These are phyloP conservation scores for Chaetothyriales sp. DNA, from an alignment of 2,329 filamentous ascomycete genomes.

Conservation along the genomic window DNA sequence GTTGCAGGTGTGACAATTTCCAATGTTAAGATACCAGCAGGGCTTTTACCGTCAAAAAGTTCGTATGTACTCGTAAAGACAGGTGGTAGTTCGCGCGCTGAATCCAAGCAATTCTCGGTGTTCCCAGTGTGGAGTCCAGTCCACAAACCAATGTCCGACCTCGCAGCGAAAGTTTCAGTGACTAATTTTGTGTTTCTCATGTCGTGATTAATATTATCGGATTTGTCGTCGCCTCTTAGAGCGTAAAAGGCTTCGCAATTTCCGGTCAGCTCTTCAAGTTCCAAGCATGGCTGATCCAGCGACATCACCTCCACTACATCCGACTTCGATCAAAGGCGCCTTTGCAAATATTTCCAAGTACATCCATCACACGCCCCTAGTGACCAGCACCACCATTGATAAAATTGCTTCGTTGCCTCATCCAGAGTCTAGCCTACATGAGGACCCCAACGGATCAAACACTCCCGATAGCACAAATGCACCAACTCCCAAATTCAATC, in stretches of 20 bases:
- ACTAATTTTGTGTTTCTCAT: no score
- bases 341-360: slow-evolving; percentile 58
- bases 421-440: slow-evolving; percentile 18
- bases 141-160: no score
- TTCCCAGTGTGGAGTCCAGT: background rate
- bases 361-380: slow-evolving; percentile 71
- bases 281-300: slow-evolving; percentile 31
- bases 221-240: no score
- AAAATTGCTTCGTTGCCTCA: slow-evolving; percentile 60
- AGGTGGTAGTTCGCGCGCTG: background rate
- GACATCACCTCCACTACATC: slow-evolving; percentile 50
- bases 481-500: slow-evolving; percentile 45
- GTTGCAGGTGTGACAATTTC: background rate
- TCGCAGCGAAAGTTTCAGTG: no score
- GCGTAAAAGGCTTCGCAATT: no score
- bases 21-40: background rate
- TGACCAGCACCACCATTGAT: slow-evolving; percentile 65
- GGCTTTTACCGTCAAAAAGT: background rate
- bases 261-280: background rate
- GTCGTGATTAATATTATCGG: no score
- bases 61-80: background rate
- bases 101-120: background rate
- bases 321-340: slow-evolving; percentile 57
- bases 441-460: slow-evolving; percentile 34
- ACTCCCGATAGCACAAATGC: slow-evolving; percentile 21